Evolutionary conservation across 2,329 filamentous ascomycete genomes (phyloP).

Genomic region (Cladophialophora immunda): DNA sequence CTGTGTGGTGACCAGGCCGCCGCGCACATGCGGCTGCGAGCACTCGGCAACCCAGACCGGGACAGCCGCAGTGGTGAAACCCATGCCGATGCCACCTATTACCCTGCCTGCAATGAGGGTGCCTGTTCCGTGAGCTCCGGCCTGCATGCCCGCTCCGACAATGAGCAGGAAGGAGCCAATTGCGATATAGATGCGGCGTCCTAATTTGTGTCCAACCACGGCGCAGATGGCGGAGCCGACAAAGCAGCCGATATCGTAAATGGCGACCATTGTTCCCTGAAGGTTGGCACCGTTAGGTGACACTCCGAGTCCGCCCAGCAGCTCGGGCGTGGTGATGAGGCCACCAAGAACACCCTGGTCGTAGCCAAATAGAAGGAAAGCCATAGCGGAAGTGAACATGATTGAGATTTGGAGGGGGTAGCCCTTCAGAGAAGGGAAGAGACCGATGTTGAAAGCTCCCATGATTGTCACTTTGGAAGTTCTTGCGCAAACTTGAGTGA

Average conservation of each 20-base stretch:
- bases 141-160: slow-evolving; percentile 40
- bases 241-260: slow-evolving; percentile 62
- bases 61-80: neutral
- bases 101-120: neutral
- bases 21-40: neutral
- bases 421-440: too few species aligned
- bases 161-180: slow-evolving; percentile 62
- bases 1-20: slow-evolving; percentile 1
- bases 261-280: slow-evolving; percentile 53
- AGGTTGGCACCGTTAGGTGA: slow-evolving; percentile 27
- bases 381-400: neutral
- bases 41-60: slow-evolving; percentile 9
- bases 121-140: neutral
- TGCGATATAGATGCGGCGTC: neutral
- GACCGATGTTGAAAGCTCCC: too few species aligned
- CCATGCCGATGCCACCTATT: neutral
- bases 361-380: slow-evolving; percentile 29
- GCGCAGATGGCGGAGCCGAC: too few species aligned
- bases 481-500: too few species aligned
- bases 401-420: too few species aligned
- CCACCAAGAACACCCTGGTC: slow-evolving; percentile 40
- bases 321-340: slow-evolving; percentile 33
- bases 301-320: slow-evolving; percentile 34
- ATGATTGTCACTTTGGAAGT: too few species aligned
- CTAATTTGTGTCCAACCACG: neutral